Conservation (phyloP, 352 stramenopile genomes). For the Phytophthora foliorum region DNA sequence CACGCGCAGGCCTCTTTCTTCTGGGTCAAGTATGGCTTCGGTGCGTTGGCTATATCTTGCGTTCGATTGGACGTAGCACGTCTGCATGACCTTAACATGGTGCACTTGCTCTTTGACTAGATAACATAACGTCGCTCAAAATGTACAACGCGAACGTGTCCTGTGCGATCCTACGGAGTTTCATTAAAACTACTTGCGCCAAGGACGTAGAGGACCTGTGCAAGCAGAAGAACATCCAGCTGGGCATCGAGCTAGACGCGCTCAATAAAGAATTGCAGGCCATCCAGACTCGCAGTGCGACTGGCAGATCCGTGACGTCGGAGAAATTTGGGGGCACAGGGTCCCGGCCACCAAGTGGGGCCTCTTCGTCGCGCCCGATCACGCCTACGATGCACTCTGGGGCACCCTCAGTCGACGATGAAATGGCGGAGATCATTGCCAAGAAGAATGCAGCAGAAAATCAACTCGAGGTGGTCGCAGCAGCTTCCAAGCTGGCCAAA, state of each 20-base stretch:
- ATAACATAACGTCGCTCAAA: slow-evolving; percentile 65
- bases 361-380: slow-evolving; percentile 20
- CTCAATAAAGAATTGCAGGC: slow-evolving; percentile 48
- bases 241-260: slow-evolving; percentile 79
- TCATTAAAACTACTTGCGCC: slow-evolving; percentile 69
- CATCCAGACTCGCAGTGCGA: neutral
- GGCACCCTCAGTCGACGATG: slow-evolving; percentile 28
- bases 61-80: neutral
- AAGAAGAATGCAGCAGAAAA: slow-evolving; percentile 56
- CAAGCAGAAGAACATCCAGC: slow-evolving; percentile 81
- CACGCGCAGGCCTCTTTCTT: slow-evolving; percentile 52
- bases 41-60: slow-evolving; percentile 36
- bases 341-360: slow-evolving; percentile 33
- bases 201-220: slow-evolving; percentile 79
- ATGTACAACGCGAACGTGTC: slow-evolving; percentile 86
- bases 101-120: slow-evolving; percentile 9
- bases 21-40: slow-evolving; percentile 88
- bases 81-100: neutral
- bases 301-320: slow-evolving; percentile 6
- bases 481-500: slow-evolving; percentile 61
- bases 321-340: slow-evolving; percentile 8
- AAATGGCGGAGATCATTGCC: slow-evolving; percentile 30
- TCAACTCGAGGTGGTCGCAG: slow-evolving; percentile 61
- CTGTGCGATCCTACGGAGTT: slow-evolving; percentile 76
- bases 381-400: slow-evolving; percentile 23